phyloP scores from a whole-genome alignment of 208 protist genomes.

The Angomonas ambiguus region DNA sequence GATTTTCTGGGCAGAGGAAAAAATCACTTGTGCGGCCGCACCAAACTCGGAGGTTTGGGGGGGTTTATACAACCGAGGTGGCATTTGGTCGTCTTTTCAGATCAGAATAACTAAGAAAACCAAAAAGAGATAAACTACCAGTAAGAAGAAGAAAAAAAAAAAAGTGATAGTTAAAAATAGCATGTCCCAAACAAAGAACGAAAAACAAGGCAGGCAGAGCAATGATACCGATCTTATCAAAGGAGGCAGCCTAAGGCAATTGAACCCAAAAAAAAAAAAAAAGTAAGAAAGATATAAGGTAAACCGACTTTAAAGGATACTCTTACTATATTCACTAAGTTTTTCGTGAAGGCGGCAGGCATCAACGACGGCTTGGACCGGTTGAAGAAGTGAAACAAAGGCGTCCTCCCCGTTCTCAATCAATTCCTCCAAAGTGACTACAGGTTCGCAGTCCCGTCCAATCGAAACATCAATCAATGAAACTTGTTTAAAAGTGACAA shows the following conservation, averaged over 20 bases:
- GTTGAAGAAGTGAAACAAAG: slow-evolving; percentile 67
- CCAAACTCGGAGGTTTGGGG: slow-evolving; percentile 34
- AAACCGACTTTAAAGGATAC: slow-evolving; percentile 1
- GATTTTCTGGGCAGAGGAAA: slow-evolving; percentile 76
- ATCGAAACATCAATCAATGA: slow-evolving; percentile 78
- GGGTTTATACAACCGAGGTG: not conserved
- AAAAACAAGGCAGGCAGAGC: too few relatives aligned
- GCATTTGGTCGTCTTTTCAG: not conserved
- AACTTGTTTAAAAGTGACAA: slow-evolving; percentile 75
- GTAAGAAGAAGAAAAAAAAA: slow-evolving; percentile 13
- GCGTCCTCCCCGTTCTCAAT: slow-evolving; percentile 63
- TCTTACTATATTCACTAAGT: not conserved
- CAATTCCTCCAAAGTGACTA: slow-evolving; percentile 36
- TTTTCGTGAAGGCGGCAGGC: slow-evolving; percentile 58
- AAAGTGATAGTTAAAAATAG: slow-evolving; percentile 6
- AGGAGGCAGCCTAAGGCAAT: too few relatives aligned
- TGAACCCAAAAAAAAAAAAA: not conserved
- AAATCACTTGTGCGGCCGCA: slow-evolving; percentile 76
- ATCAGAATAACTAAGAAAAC: not conserved
- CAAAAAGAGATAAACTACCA: not conserved
- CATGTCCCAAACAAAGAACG: not conserved
- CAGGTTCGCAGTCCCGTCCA: slow-evolving; percentile 69
- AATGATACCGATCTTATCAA: too few relatives aligned
- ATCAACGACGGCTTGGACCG: slow-evolving; percentile 77
- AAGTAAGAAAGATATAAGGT: not conserved